Evolutionary conservation across 106 monocot species (phyloP), one percentile per base, ranked within the genome.

Genomic region (Dendrobium catenatum): DNA sequence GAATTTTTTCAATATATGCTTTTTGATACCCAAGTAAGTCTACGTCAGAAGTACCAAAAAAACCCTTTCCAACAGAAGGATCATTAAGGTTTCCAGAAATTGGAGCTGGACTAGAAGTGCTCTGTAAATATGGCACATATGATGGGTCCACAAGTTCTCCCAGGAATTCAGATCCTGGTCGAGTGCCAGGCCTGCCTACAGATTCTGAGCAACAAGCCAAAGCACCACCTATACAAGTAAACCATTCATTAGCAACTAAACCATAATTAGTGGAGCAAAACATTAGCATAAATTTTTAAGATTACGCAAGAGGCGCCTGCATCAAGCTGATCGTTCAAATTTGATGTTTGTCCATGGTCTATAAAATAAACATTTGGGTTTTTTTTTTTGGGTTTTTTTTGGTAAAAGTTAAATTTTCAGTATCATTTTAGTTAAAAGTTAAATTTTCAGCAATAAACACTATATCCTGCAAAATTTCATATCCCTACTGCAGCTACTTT

Each of bases 1-100:
- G 54, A 76, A 92, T 85, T 73, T 88, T 82, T 72, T 66, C 82
- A 80, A 90, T 55, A 79, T 87, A 96, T 81, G 93, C 90, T 29
- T 89, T 86, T 81, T 89, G 87, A 83, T 89, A 87, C 5, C 70
- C 84, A 79, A 89, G 54, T 7, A 87, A 55, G 47, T 87, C 82
- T 44, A 86, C n/a, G 29, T 68, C 78, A 64, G 86, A 86, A 67
- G 66, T 56, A 73, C 81, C 83, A 55, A 83, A 6, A 85, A 81
- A 85, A 42, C 83, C 81, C 81, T 82, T 92, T 68, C 86, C 81
- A 42, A 72, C 51, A 81, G 74, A 80, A 64, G 68, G 81, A 44
- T 55, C 75, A 43, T n/a, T 80, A 29, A 84, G 19, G 75, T 79
- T 89, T 70, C 76, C 82, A 81, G 79, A 55, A 75, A 85, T 10